Evolutionary conservation across 345 rosid species (phyloP).

Genomic region (Psidium guajava): DNA sequence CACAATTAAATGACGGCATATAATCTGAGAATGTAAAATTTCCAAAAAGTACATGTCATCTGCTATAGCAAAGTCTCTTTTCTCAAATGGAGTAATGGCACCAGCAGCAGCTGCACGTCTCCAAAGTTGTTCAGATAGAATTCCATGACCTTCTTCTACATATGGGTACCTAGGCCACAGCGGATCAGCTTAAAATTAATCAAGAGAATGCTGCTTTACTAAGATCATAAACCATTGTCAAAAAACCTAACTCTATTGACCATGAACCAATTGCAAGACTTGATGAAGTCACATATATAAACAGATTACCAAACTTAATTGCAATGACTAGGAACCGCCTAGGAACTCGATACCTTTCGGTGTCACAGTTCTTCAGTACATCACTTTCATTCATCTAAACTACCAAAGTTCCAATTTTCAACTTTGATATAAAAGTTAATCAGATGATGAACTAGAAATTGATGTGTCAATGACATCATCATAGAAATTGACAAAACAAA

Average conservation of each 20-base stretch:
- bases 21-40: neutral
- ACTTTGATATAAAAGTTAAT: neutral
- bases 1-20: neutral
- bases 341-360: neutral
- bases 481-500: neutral
- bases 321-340: neutral
- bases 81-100: constrained; percentile 64
- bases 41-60: constrained; percentile 66
- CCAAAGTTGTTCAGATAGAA: constrained; percentile 77
- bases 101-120: constrained; percentile 83
- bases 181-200: neutral
- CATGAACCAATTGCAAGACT: neutral
- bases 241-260: neutral
- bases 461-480: neutral
- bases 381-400: neutral
- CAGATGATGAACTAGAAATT: neutral
- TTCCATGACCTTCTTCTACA: constrained; percentile 39
- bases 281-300: neutral
- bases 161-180: constrained; percentile 34
- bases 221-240: neutral
- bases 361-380: neutral
- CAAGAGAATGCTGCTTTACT: neutral
- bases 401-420: neutral
- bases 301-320: neutral
- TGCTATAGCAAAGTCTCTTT: constrained; percentile 83